A percentile compares a stretch with the other conserved stretches of the same genome.
Evolutionary conservation across 371 early-diverging fungal genomes (phyloP).

Genomic region (Mucor circinelloides): DNA sequence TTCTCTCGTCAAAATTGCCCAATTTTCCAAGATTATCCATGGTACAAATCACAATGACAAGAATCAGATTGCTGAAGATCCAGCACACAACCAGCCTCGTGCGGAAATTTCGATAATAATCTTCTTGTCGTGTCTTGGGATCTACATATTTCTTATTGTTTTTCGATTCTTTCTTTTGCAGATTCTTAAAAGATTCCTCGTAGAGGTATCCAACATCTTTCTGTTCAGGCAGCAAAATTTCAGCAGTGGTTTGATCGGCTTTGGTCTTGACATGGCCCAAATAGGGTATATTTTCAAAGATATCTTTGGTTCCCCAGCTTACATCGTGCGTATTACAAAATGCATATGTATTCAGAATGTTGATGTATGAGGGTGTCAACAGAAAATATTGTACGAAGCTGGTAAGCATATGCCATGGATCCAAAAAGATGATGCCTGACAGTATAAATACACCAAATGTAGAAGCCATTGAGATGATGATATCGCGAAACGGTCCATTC

Average conservation of each 20-base stretch:
- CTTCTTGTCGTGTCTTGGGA: constrained; percentile 77
- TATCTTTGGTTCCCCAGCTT: constrained; percentile 95
- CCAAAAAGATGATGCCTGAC: constrained; percentile 73
- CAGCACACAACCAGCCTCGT: constrained; percentile 81
- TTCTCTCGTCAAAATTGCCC: constrained; percentile 47
- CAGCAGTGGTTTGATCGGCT: constrained; percentile 40
- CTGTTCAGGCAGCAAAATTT: constrained; percentile 65
- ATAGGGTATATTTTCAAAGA: constrained; percentile 47
- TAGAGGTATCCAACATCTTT: constrained; percentile 71
- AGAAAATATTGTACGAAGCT: constrained; percentile 85
- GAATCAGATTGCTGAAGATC: constrained; percentile 76
- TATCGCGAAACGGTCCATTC: constrained; percentile 74
- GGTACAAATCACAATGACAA: constrained; percentile 59
- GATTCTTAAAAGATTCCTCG: constrained; percentile 61
- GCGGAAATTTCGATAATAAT: constrained; percentile 83
- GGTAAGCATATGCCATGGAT: constrained; percentile 96
- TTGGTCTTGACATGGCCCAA: constrained; percentile 55
- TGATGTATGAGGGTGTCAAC: constrained; percentile 81
- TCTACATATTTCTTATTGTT: constrained; percentile 47
- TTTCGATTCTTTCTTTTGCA: constrained; percentile 19
- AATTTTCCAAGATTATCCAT: constrained; percentile 28
- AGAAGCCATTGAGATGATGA: constrained; percentile 77
- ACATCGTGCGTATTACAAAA: constrained; percentile 94
- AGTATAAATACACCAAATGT: constrained; percentile 87
- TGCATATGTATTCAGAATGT: constrained; percentile 91